Conservation (phyloP, 345 rosid species). For the Zanthoxylum bungeanum region DNA sequence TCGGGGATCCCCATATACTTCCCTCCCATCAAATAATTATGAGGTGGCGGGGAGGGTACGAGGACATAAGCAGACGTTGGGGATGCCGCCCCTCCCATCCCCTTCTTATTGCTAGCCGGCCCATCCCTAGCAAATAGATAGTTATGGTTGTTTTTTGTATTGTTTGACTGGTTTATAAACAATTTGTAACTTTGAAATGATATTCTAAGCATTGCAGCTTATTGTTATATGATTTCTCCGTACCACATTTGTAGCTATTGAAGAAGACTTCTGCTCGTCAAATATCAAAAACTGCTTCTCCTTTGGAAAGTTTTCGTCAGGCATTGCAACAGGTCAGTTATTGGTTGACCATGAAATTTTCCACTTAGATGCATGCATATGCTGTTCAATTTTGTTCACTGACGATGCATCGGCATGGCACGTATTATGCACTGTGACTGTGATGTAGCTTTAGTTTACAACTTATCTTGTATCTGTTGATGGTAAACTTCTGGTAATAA, state of each 20-base stretch:
- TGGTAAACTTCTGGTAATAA: background rate
- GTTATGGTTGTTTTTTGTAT: background rate
- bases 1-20: too few relatives aligned
- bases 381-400: background rate
- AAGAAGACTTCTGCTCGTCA: constrained; percentile 73
- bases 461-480: background rate
- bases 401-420: too few relatives aligned
- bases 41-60: too few relatives aligned
- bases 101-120: too few relatives aligned
- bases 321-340: constrained; percentile 67
- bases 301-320: constrained; percentile 59
- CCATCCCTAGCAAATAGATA: too few relatives aligned
- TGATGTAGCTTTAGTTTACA: too few relatives aligned
- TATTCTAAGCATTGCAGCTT: constrained; percentile 22
- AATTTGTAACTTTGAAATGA: constrained; percentile 24
- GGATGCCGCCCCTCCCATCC: too few relatives aligned
- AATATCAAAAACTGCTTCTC: constrained; percentile 64
- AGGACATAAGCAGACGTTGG: too few relatives aligned
- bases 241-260: constrained; percentile 56
- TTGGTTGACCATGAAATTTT: constrained; percentile 2
- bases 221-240: constrained; percentile 28
- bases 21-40: too few relatives aligned
- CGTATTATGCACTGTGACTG: background rate
- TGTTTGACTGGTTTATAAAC: background rate
- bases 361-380: background rate